These are phyloP conservation scores for Solanum lycopersicoides DNA, from an alignment of 257 asterid species.

Conservation along the genomic window DNA sequence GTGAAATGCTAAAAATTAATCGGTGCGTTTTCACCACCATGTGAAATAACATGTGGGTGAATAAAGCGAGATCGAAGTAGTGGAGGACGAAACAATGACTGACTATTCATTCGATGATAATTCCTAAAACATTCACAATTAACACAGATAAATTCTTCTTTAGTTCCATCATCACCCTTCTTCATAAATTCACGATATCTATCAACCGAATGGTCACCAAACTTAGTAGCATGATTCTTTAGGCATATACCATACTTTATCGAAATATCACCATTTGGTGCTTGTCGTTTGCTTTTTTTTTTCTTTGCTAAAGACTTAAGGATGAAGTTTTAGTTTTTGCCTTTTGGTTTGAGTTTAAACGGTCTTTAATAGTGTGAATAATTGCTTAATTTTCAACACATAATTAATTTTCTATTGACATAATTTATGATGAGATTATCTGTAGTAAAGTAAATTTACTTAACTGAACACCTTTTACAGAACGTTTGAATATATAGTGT, in stretches of 20 bases:
- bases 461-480: no score
- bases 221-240: neutral
- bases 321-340: neutral
- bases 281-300: neutral
- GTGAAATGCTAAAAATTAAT: neutral
- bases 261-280: neutral
- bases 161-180: neutral
- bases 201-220: neutral
- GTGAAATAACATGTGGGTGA: neutral
- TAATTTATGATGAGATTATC: neutral
- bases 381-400: neutral
- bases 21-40: neutral
- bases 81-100: neutral
- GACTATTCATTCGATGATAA: neutral
- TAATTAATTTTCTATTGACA: neutral
- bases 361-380: neutral
- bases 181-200: neutral
- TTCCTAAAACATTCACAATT: neutral
- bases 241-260: neutral
- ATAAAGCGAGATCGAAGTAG: neutral
- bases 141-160: neutral
- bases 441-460: no score
- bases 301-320: neutral
- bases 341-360: neutral
- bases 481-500: no score